A percentile compares a stretch with the other conserved stretches of the same genome.
phyloP scores from a whole-genome alignment of 2,329 filamentous ascomycete genomes.

The Teratosphaeria pseudoeucalypti region DNA sequence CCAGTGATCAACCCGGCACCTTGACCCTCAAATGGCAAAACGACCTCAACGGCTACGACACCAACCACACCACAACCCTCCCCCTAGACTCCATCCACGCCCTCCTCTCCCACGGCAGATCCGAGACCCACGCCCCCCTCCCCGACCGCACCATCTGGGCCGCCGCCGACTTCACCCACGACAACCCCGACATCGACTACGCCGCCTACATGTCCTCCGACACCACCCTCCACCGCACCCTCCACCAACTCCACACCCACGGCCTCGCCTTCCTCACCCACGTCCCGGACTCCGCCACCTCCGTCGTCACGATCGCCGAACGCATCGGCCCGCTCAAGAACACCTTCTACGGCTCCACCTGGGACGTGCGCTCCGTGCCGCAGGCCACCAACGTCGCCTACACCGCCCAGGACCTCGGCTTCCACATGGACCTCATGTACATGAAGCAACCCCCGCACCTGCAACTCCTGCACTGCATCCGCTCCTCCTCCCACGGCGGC shows the following conservation, averaged over 20 bases:
- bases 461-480: slow-evolving; percentile 81
- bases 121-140: not conserved
- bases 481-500: slow-evolving; percentile 69
- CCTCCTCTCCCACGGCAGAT: not conserved
- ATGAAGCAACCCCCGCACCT: slow-evolving; percentile 67
- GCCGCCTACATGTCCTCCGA: slow-evolving; percentile 57
- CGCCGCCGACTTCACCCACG: slow-evolving; percentile 32
- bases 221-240: slow-evolving; percentile 47
- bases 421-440: slow-evolving; percentile 93
- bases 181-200: slow-evolving; percentile 55
- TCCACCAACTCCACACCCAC: slow-evolving; percentile 52
- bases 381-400: slow-evolving; percentile 84
- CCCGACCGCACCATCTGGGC: slow-evolving; percentile 34
- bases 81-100: slow-evolving; percentile 2
- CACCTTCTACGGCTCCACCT: slow-evolving; percentile 85
- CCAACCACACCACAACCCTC: slow-evolving; percentile 32
- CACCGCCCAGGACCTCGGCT: slow-evolving; percentile 67
- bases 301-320: slow-evolving; percentile 56
- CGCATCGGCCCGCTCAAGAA: slow-evolving; percentile 70
- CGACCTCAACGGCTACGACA: slow-evolving; percentile 38
- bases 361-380: slow-evolving; percentile 76
- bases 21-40: slow-evolving; percentile 49
- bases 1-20: slow-evolving; percentile 14
- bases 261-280: slow-evolving; percentile 69
- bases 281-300: slow-evolving; percentile 48